Evolutionary conservation across 2,329 filamentous ascomycete genomes (phyloP), one percentile per base, ranked within the genome.

Genomic region (Calonectria montana): DNA sequence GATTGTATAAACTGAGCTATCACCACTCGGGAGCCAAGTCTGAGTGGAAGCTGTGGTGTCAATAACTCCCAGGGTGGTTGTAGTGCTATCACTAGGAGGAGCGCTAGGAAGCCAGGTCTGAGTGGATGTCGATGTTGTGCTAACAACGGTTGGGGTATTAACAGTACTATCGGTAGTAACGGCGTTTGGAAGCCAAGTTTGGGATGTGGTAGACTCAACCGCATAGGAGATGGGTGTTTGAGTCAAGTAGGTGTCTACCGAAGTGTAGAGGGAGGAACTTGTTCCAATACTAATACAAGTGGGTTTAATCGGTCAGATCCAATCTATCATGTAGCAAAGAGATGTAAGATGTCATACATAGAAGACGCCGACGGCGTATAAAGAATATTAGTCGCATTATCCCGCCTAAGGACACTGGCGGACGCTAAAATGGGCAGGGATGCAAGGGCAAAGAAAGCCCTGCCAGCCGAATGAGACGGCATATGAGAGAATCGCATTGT

Each of bases 361-460:
- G 53, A 37, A 7, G 53, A 18, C 21, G 53, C 31, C 7, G 29
- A 57, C 37, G 29, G 53, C 37, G 53, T 57, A 29, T 57, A 57
- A 3, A 57, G 4, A 37, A n/a, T 9, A 3, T 31, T 37, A 6
- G 31, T 37, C 5, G 53, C 16, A 37, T 57, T 23, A 57, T 57
- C 53, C 31, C 53, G 53, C 9, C n/a, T 23, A 3, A 57, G 35
- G 7, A 37, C 53, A 25, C n/a, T 15, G 18, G 74, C 72, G 9
- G 69, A 53, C 9, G 69, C 64, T 12, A 50, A 48, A 25, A 74
- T 59, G 18, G 75, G 72, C 53, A 76, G 18, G 13, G 68, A 67
- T 21, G 70, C 74, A 35, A 76, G 47, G 18, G 69, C 67, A 59
- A 76, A 29, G 25, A 76, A 59, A 8, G 70, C 66, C 18, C 67